A percentile compares a stretch with the other conserved stretches of the same genome.
Conservation (phyloP, 2,329 filamentous ascomycete genomes). For the Sphaerulina musiva region DNA sequence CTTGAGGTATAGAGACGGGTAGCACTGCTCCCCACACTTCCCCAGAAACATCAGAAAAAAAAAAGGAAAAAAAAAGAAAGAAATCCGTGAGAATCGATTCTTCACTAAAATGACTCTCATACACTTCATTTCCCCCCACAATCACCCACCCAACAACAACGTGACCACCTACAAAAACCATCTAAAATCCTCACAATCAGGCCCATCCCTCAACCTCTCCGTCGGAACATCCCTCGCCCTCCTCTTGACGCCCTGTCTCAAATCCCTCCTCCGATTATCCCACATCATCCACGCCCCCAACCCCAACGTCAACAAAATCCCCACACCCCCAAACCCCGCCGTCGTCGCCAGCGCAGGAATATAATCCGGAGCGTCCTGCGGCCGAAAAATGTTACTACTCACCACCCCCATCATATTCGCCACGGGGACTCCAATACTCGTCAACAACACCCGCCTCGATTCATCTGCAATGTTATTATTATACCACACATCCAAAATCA, state of each 20-base stretch:
- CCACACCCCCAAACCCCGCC: constrained; percentile 56
- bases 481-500: constrained; percentile 64
- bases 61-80: no score
- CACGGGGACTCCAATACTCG: constrained; percentile 64
- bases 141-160: no score
- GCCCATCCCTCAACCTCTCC: constrained; percentile 41
- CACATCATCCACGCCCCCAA: constrained; percentile 58
- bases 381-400: constrained; percentile 60
- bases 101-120: no score
- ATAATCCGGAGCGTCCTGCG: constrained; percentile 60
- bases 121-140: no score
- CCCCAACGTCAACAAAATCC: constrained; percentile 49
- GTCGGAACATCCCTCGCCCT: constrained; percentile 47
- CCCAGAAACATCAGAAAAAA: no score
- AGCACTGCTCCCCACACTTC: no score
- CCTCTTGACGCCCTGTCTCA: constrained; percentile 47
- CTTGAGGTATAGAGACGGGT: no score
- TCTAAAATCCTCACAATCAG: constrained; percentile 39
- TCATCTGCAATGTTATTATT: constrained; percentile 80
- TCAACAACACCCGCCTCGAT: constrained; percentile 62
- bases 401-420: constrained; percentile 73
- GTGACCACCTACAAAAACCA: constrained; percentile 34
- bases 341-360: constrained; percentile 59
- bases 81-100: no score
- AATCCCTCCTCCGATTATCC: constrained; percentile 58